Evolutionary conservation across 306 rosid species (phyloP), one percentile per base, ranked within the genome.

Genomic region (Abrus precatorius): DNA sequence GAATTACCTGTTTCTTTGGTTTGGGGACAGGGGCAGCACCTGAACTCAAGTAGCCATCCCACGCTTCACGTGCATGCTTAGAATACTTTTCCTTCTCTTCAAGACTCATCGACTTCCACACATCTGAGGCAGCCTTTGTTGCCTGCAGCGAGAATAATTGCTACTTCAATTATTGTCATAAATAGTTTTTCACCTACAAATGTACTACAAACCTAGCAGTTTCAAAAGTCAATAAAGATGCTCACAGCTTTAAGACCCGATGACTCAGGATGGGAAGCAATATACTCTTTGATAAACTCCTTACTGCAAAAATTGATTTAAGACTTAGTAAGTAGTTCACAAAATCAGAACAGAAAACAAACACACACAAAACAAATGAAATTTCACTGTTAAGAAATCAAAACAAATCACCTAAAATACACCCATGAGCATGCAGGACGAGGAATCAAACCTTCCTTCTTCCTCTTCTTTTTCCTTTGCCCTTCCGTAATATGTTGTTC

Each of bases 41-140:
- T 3, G 84, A 49, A 78, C 77, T 84, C 84, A 87, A 77, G 86
- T 84, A 84, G 76, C 87, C 69, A 63, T 63, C 69, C 47, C 69
- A 86, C 34, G 80, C 82, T 74, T 86, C 84, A 38, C 85, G 87
- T 7, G 87, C 85, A 77, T 32, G 85, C 43, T 38, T 74, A 43
- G 80, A 59, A 78, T 78, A 84, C 72, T 84, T 87, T 48, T 82
- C 86, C 75, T 87, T 87, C 69, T 87, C 88, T 32, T 87, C 88
- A 29, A 63, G 74, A 81, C 80, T 73, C 90, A 84, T 84, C 34
- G 75, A 84, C 74, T 87, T 84, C 90, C 90, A 87, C 9, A 60
- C 82, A 67, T 81, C 76, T 3, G 90, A 84, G 64, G 87, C 90
- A 59, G 87, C 87, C 75, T 84, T 84, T 14, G 89, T 86, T 50